Evolutionary conservation across 83 land plant species (phyloP), one percentile per base, ranked within the genome.

Genomic region (Picea abies): DNA sequence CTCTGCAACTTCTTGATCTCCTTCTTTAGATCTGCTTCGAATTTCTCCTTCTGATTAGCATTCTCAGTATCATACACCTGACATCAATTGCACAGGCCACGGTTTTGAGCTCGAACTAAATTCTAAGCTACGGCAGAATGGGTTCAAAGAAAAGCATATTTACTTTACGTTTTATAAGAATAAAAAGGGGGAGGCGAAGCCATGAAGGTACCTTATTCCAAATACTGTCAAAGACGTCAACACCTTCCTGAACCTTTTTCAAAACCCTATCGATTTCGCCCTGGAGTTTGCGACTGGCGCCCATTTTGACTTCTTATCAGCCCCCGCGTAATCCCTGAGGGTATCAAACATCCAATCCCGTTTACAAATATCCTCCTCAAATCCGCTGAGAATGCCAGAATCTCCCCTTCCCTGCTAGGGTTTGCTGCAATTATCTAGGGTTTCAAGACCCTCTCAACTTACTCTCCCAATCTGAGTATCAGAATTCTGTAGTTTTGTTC

Each of bases 41-140:
- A 97, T 80, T 97, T 97, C 92, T 97, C 99, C 91, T 97, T 97
- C 92, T 97, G 99, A 80, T 97, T 97, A 22, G 94, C 93, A 88
- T 97, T 97, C 61, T 97, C 99, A 20, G 98, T 97, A 81, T 97
- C 99, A 73, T 96, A 97, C 60, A 97, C 99, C 99, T 96, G 90
- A 69, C 68, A 72, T 39, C 84, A 49, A 25, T 49, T 12, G 71
- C 63, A 14, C 20, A 52, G 8, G 29, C 29, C 26, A 26, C 23
- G 29, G 26, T 67, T 20, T 26, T 67, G 10, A 67, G 70, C 4
- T 67, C n/a, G 10, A 67, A 67, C 56, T 52, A 11, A 52, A 11
- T 52, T 52, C 11, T 52, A 52, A 11, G 56, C 56, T 11, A 52
- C 56, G 12, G 14, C 56, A 10, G 56, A 52, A 52, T 52, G 52